These are phyloP conservation scores for Lasiosphaeriaceae sp. DNA, from an alignment of 495 filamentous ascomycete genomes.

Conservation along the genomic window DNA sequence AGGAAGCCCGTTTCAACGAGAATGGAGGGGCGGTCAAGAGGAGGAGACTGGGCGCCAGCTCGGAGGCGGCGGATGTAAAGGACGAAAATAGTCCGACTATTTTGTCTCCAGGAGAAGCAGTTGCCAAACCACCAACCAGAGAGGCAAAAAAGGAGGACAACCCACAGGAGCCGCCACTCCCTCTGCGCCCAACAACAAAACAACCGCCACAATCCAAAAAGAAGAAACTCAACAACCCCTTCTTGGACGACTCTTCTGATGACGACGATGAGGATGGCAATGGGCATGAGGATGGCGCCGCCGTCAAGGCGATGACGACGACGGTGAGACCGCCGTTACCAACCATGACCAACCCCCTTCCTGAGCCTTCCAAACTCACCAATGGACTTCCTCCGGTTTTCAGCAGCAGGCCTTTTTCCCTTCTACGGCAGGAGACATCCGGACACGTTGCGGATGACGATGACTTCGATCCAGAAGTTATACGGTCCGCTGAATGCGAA, in stretches of 20 bases:
- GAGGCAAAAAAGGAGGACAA: neutral
- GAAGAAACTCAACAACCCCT: conserved; percentile 22
- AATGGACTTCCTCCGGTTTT: conserved; percentile 5
- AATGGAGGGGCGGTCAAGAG: conserved; percentile 39
- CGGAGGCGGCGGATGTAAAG: neutral
- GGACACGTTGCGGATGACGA: conserved; percentile 2
- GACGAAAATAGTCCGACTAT: neutral
- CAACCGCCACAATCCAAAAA: conserved; percentile 4
- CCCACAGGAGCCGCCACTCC: neutral
- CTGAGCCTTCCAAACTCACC: conserved; percentile 15
- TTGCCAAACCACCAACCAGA: neutral
- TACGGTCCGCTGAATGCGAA: conserved; percentile 41
- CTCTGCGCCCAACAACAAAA: conserved; percentile 6
- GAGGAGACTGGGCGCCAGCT: conserved; percentile 29
- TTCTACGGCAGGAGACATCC: conserved; percentile 21
- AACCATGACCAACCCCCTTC: neutral
- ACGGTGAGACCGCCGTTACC: conserved; percentile 15
- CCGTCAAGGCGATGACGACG: neutral
- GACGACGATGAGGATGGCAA: conserved; percentile 17
- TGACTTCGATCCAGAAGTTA: neutral
- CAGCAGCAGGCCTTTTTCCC: conserved; percentile 9
- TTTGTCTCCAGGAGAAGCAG: neutral
- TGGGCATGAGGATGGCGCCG: neutral
- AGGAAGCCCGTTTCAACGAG: conserved; percentile 50
- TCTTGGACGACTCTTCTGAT: conserved; percentile 28